Base-by-base conservation (phyloP, 495 filamentous ascomycete species). In the Cercophora samala region DNA sequence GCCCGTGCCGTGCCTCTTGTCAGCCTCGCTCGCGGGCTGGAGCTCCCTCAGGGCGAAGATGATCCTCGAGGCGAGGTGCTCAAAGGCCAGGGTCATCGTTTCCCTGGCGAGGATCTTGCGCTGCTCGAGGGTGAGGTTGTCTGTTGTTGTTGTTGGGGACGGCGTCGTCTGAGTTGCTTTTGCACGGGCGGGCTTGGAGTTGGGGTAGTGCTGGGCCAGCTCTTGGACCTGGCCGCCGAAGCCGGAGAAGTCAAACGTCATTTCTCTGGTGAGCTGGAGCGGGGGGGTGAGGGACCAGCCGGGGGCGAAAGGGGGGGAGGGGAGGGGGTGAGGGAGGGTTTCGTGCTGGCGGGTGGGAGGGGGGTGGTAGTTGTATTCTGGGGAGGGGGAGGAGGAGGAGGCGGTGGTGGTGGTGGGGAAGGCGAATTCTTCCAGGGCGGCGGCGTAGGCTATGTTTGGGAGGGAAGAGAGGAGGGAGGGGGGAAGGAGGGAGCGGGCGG, bases 31-130 rank as follows among this genome's bases (percentile, higher is more conserved):
- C 19, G n/a, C 52, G 53, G 51, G 42, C 66, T 60, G 37, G 13
- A 56, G 62, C 8, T 64, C 70, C 9, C 69, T 67, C 11, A 97
- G 82, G 1, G 86, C 90, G 32, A 93, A 83, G 2, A 93, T 72
- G 0, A 93, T 82, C 46, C 94, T 82, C 46, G 84, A 86, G 0
- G 87, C 89, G 42, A 97, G 79, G 76, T 99, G 95, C 72, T 97
- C 93, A 73, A 98, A 98, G n/a, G 87, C 86, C 18, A 93, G 72
- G 21, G 87, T 84, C 91, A 96, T 93, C 0, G 82, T 75, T 64
- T 89, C 88, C 42, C 85, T 83, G 8, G 91, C 95, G 4, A 97
- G 75, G 0, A 75, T 77, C 13, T 81, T 77, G 1, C 91, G 83
- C 71, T 93, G 89, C 6, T 56, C 55, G 60, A n/a, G n/a, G n/a